Percentiles rank a stretch among this genome's conserved stretches.
phyloP scores from a whole-genome alignment of 306 rosid genomes.

The Sicyos edulis region DNA sequence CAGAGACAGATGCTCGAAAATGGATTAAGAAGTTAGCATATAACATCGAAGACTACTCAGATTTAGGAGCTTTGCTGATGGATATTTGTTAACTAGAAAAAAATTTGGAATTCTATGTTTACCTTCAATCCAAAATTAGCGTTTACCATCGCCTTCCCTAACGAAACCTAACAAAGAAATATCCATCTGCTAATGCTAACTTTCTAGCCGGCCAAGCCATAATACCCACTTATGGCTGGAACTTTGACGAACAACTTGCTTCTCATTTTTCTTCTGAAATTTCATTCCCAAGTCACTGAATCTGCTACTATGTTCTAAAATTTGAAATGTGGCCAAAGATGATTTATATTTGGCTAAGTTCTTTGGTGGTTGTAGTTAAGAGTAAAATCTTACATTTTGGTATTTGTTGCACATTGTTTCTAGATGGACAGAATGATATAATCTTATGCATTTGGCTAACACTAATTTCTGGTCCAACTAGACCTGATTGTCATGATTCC shows the following conservation, averaged over 20 bases:
- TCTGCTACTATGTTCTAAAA: constrained; percentile 10
- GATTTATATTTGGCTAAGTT: constrained; percentile 14
- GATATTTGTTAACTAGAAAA: too few relatives aligned
- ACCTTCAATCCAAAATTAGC: too few relatives aligned
- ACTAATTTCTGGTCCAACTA: neutral
- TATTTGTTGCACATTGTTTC: neutral
- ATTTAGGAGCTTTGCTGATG: too few relatives aligned
- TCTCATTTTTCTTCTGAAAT: constrained; percentile 25
- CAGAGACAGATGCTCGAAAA: too few relatives aligned
- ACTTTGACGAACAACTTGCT: neutral
- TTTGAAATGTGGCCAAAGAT: too few relatives aligned
- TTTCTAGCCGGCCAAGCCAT: too few relatives aligned
- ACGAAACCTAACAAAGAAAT: neutral
- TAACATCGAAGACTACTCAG: too few relatives aligned
- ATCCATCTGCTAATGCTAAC: neutral
- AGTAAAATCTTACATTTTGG: neutral
- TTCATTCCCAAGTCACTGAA: constrained; percentile 27
- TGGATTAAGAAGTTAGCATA: too few relatives aligned
- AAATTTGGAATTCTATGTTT: too few relatives aligned
- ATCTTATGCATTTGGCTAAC: neutral
- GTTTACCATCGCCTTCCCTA: too few relatives aligned
- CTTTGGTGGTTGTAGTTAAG: neutral
- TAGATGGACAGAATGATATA: neutral
- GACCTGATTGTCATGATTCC: neutral
- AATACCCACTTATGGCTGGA: too few relatives aligned